Evolutionary conservation across 2,329 filamentous ascomycete species (phyloP).

Genomic region (Mycocentrospora acerina): DNA sequence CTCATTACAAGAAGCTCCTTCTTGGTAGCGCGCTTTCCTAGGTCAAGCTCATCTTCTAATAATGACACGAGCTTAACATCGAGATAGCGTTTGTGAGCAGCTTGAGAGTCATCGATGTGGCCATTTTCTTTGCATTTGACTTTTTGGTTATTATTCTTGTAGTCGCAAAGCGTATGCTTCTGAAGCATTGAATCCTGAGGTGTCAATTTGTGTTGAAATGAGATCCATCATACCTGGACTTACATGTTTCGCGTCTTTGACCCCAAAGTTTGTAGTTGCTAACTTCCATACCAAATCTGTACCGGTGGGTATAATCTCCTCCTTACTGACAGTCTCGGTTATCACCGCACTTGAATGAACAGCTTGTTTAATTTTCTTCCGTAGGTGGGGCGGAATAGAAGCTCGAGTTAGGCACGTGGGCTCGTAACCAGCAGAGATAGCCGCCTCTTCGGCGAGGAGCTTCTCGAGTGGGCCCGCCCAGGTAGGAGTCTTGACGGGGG

Average conservation of each 20-base stretch:
- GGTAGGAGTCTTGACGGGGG: not conserved
- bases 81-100: constrained; percentile 1
- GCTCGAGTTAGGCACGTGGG: not conserved
- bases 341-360: not conserved
- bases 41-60: constrained; percentile 17
- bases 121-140: not conserved
- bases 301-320: not conserved
- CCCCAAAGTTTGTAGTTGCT: not conserved
- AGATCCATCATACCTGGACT: not conserved
- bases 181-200: too few species aligned
- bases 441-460: constrained; percentile 1
- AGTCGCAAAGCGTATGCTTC: not conserved
- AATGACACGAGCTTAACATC: constrained; percentile 3
- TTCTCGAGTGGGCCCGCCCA: constrained; percentile 4
- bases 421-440: too few species aligned
- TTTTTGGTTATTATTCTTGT: constrained; percentile 2
- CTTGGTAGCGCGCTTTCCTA: constrained; percentile 6
- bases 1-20: constrained; percentile 7
- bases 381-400: constrained; percentile 6
- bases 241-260: not conserved
- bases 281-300: constrained; percentile 1
- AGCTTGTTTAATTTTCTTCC: too few species aligned
- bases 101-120: not conserved
- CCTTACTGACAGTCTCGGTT: not conserved
- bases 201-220: too few species aligned